Evolutionary conservation across 352 stramenopile genomes (phyloP), one percentile per base, ranked within the genome.

Genomic region (Phytophthora uliginosa): DNA sequence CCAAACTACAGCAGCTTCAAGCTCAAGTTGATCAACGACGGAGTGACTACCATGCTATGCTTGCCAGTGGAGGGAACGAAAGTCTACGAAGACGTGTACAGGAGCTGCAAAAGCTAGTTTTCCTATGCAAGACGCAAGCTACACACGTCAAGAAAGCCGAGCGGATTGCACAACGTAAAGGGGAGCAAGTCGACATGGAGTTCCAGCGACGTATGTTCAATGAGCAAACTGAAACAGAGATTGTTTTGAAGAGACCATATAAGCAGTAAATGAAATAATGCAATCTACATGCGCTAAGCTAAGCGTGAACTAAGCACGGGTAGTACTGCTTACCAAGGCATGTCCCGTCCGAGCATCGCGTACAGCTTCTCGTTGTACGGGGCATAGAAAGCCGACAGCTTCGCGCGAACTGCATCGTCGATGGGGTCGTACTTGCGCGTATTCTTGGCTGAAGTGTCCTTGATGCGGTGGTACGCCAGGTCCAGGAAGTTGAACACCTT

Each of bases 401-500:
- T 93, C 47, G 73, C 74, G 22, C 82, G 78, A 17, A 87, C 86
- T 20, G 65, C 79, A 2, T 81, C 48, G 9, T 82, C 69, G 54
- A 98, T 79, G 7, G 90, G 84, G 15, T 91, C 82, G 72, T 98
- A 98, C 65, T 88, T 86, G 69, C 93, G 88, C 42, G 87, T 93
- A 71, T 98, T 98, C 70, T 98, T 97, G 45, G 92, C 82, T 31
- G 82, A 85, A 18, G 69, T 83, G 70, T 98, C 89, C 55, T 92
- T 79, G 40, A 97, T 96, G 42, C 78, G 80, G 66, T 95, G 86
- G 50, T 88, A 82, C 8, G 92, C 89, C n/a, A 97, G 64, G 20
- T 94, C 90, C 26, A 98, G 66, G 59, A 97, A 97, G 20, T 78
- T 70, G 64, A 96, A 97, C 26, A 98, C 89, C 34, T 85, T 85